A percentile compares a stretch with the other conserved stretches of the same genome.
Evolutionary conservation across 805 yeast genomes (phyloP).

Genomic region (Wickerhamiella musiphila): DNA sequence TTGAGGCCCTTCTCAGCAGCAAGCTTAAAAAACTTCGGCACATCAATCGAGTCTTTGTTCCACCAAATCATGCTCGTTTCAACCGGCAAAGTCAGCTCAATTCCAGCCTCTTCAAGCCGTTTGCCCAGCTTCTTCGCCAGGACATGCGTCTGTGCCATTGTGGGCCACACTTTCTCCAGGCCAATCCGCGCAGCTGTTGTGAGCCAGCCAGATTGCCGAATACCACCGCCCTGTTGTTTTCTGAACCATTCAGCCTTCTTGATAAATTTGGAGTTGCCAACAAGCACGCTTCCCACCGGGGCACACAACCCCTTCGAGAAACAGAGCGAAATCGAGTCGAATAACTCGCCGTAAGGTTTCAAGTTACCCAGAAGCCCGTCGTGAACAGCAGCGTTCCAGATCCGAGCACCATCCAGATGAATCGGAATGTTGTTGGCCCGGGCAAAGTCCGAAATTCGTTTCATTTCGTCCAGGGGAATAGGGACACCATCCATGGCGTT

Average conservation of each 20-base stretch:
- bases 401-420: conserved; percentile 91
- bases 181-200: conserved; percentile 69
- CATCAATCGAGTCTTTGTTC: conserved; percentile 46
- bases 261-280: conserved; percentile 43
- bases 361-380: conserved; percentile 38
- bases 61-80: conserved; percentile 73
- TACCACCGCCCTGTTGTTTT: conserved; percentile 88
- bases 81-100: conserved; percentile 52
- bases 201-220: conserved; percentile 73
- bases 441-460: conserved; percentile 55
- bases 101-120: conserved; percentile 24
- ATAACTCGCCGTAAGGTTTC: conserved; percentile 51
- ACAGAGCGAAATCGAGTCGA: conserved; percentile 83
- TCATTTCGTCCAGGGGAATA: conserved; percentile 63
- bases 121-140: conserved; percentile 32
- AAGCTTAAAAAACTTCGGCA: conserved; percentile 32
- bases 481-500: conserved; percentile 76
- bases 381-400: conserved; percentile 79
- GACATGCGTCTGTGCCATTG: conserved; percentile 33
- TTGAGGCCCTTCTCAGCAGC: conserved; percentile 46
- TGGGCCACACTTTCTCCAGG: conserved; percentile 51
- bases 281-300: conserved; percentile 79
- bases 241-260: conserved; percentile 66
- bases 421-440: conserved; percentile 37
- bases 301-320: conserved; percentile 84